A percentile compares a stretch with the other conserved stretches of the same genome.
Evolutionary conservation across 139 green algal species (phyloP).

Genomic region (Closterium sp.): DNA sequence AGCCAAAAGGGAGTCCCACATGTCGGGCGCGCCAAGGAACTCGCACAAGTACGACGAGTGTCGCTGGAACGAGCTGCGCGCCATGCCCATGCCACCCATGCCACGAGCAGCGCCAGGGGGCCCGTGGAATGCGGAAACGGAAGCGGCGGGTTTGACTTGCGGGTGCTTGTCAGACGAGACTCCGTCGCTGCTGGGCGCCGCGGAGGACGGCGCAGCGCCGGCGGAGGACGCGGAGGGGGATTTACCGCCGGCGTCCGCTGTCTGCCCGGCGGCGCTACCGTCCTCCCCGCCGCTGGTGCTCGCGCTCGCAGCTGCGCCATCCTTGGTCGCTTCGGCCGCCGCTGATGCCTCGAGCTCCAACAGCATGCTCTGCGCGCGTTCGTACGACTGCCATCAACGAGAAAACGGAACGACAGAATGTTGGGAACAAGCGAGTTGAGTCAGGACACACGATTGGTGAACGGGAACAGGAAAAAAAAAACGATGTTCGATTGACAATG

Average conservation of each 20-base stretch:
- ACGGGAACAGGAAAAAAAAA: too few relatives aligned
- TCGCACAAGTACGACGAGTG: not conserved
- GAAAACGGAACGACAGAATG: not conserved
- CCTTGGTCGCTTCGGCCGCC: not conserved
- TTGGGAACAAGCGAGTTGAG: not conserved
- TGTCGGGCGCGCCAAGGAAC: not conserved
- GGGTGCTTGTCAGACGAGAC: not conserved
- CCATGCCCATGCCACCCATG: not conserved
- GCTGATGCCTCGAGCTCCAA: slow-evolving; percentile 24
- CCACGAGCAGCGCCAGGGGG: too few relatives aligned
- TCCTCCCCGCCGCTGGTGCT: not conserved
- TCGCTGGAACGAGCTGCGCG: not conserved
- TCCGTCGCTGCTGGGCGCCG: too few relatives aligned
- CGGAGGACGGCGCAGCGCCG: too few relatives aligned
- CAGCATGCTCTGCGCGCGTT: slow-evolving; percentile 52
- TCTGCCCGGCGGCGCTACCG: not conserved
- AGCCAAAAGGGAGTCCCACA: not conserved
- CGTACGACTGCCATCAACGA: slow-evolving; percentile 27
- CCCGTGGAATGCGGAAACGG: too few relatives aligned
- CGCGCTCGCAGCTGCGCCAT: not conserved
- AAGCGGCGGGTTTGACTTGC: not conserved
- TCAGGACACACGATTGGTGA: not conserved
- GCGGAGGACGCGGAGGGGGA: not conserved
- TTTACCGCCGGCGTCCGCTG: not conserved
- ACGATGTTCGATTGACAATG: too few relatives aligned